Evolutionary conservation across 2,329 filamentous ascomycete genomes (phyloP), one percentile per base, ranked within the genome.

Genomic region (Penicillium sp.): DNA sequence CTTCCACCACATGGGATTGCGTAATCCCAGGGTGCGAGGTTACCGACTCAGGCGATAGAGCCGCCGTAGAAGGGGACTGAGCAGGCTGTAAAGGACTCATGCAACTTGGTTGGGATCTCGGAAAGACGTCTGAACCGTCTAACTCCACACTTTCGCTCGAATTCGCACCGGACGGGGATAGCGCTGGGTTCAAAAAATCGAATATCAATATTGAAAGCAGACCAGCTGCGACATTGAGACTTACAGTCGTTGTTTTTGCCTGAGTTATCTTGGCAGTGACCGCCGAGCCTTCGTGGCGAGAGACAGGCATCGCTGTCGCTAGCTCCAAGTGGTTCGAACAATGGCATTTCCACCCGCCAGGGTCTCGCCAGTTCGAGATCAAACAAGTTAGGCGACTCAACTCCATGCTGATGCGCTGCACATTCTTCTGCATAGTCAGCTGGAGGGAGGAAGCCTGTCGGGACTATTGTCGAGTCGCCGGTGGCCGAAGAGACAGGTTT

Each of bases 31-130:
- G 52, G 22, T 42, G 14, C 25, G 37, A 53, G 25, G 43, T 53
- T 53, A 16, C 37, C 1, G 25, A 10, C 3, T 53, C 37, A 8
- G 37, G 52, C 30, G 16, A n/a, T 42, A 19, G 52, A 40, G 30
- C 37, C 4, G 42, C 13, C 13, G 28, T 28, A 3, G 54, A n/a
- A 28, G 54, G 37, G 54, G 42, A 40, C 40, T 49, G 42, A 37
- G 42, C 30, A 56, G 30, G 30, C 19, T 10, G 19, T 56, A 38
- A 22, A 56, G 42, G 30, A 16, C 26, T 56, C 13, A 6, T 56
- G 42, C 8, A 56, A 26, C 26, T 48, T 56, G 30, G 14, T 30
- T 48, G 28, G 53, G 53, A 26, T 46, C 54, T 56, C 43, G 30
- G 54, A 30, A 56, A 56, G 28, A 48, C 7, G 30, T 37, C 30